Conservation (phyloP, 2,329 filamentous ascomycete species). For the Chaetomiaceae sp. region DNA sequence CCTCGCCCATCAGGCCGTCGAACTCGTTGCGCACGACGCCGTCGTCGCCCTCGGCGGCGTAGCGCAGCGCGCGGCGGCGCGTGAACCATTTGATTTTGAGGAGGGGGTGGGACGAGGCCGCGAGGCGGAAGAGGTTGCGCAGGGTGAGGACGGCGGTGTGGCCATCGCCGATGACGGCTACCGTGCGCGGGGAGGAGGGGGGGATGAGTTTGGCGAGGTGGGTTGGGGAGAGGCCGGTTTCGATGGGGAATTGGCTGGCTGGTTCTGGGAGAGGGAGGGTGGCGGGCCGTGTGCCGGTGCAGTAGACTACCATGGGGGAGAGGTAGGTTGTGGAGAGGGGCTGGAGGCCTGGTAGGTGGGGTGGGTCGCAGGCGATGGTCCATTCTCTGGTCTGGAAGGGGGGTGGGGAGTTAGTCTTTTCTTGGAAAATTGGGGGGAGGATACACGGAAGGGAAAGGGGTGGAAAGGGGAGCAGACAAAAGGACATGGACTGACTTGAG, state of each 20-base stretch:
- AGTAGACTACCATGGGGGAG: slow-evolving; percentile 19
- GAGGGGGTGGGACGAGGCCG: slow-evolving; percentile 1
- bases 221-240: slow-evolving; percentile 13
- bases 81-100: slow-evolving; percentile 19
- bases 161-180: slow-evolving; percentile 20
- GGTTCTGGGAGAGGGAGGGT: background rate
- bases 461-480: background rate
- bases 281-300: slow-evolving; percentile 17
- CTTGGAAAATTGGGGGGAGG: background rate
- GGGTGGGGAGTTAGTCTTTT: background rate
- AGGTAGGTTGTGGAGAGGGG: background rate
- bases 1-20: slow-evolving; percentile 18
- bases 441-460: background rate
- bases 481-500: background rate
- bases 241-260: slow-evolving; percentile 1
- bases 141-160: slow-evolving; percentile 22
- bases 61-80: slow-evolving; percentile 9
- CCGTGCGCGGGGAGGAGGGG: background rate
- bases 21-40: slow-evolving; percentile 15
- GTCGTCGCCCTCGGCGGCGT: slow-evolving; percentile 6
- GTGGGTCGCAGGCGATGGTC: slow-evolving; percentile 3
- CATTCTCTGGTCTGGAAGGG: slow-evolving; percentile 5
- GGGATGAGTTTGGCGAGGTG: slow-evolving; percentile 5
- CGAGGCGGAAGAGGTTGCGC: slow-evolving; percentile 16
- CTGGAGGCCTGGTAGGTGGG: background rate